Evolutionary conservation across 108 stramenopile genomes (phyloP).

Genomic region (Nitzschia putrida): DNA sequence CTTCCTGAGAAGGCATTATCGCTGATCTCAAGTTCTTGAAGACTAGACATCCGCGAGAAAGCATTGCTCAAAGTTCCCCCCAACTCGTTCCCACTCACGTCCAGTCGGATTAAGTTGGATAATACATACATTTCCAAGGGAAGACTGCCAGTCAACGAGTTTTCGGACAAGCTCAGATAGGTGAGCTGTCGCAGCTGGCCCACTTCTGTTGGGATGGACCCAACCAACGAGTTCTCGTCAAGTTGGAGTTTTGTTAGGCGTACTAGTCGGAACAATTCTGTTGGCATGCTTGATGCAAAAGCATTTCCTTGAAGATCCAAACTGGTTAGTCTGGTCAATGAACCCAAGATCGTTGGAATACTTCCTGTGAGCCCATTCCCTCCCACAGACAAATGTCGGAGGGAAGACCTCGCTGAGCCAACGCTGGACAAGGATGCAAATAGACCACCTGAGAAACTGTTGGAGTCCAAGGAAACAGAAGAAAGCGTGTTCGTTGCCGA

Average conservation of each 20-base stretch:
- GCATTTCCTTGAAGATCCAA: constrained; percentile 57
- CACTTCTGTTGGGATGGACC: constrained; percentile 18
- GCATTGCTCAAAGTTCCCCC: constrained; percentile 30
- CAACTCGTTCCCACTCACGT: constrained; percentile 14
- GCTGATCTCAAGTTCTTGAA: constrained; percentile 18
- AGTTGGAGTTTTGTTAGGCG: constrained; percentile 47
- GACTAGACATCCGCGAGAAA: constrained; percentile 28
- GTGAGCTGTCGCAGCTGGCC: constrained; percentile 3
- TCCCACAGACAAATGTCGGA: constrained; percentile 27
- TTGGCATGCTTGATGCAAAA: constrained; percentile 52
- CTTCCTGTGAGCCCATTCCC: constrained; percentile 39
- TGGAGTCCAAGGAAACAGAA: constrained; percentile 45
- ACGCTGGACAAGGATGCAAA: constrained; percentile 14
- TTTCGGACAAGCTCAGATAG: constrained; percentile 17
- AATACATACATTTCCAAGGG: constrained; percentile 1
- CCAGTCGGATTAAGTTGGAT: not conserved
- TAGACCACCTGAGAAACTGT: constrained; percentile 44
- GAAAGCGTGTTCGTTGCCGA: constrained; percentile 29
- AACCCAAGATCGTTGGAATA: constrained; percentile 47
- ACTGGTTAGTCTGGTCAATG: constrained; percentile 29
- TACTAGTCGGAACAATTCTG: constrained; percentile 45
- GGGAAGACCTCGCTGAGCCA: not conserved
- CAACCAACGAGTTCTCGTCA: constrained; percentile 50
- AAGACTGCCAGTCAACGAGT: constrained; percentile 25
- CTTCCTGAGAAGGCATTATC: constrained; percentile 28